phyloP scores from a whole-genome alignment of 2,329 filamentous ascomycete species.

The Neocatenulostroma microsporum region DNA sequence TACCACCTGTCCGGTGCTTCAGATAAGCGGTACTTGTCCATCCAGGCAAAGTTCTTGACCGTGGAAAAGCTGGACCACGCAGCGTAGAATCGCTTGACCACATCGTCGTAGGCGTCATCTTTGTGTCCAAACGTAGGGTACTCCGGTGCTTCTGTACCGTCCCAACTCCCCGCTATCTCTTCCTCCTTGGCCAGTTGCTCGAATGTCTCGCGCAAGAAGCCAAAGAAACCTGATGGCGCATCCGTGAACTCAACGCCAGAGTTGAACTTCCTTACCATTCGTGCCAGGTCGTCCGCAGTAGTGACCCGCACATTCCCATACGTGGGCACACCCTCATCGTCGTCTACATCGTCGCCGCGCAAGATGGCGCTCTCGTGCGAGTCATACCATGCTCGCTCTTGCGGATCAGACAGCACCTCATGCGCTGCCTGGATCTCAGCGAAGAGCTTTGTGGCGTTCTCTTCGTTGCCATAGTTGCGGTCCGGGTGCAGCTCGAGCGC shows the following conservation, averaged over 20 bases:
- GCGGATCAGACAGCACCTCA: conserved; percentile 89
- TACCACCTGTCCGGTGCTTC: conserved; percentile 81
- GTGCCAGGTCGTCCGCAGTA: conserved; percentile 69
- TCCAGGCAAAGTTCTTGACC: conserved; percentile 80
- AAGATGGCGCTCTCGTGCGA: conserved; percentile 83
- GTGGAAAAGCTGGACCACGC: conserved; percentile 77
- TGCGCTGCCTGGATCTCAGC: conserved; percentile 90
- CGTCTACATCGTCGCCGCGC: conserved; percentile 51
- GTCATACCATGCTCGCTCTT: conserved; percentile 97
- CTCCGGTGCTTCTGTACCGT: conserved; percentile 50
- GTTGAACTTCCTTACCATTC: conserved; percentile 73
- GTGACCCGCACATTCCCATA: conserved; percentile 66
- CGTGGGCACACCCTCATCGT: conserved; percentile 49
- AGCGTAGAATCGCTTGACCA: conserved; percentile 73
- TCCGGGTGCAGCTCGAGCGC: conserved; percentile 93
- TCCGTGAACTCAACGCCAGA: conserved; percentile 72
- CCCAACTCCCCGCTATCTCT: conserved; percentile 62
- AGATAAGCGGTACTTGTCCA: conserved; percentile 71
- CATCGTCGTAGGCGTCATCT: conserved; percentile 65
- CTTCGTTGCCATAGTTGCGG: conserved; percentile 79
- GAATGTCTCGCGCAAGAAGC: conserved; percentile 68
- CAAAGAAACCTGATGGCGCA: conserved; percentile 74
- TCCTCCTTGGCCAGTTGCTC: conserved; percentile 75
- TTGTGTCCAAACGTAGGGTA: conserved; percentile 80
- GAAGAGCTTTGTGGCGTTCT: conserved; percentile 75